Percentiles rank a stretch among this genome's conserved stretches.
Evolutionary conservation across 2,329 filamentous ascomycete species (phyloP).

Genomic region (Scedosporium boydii): DNA sequence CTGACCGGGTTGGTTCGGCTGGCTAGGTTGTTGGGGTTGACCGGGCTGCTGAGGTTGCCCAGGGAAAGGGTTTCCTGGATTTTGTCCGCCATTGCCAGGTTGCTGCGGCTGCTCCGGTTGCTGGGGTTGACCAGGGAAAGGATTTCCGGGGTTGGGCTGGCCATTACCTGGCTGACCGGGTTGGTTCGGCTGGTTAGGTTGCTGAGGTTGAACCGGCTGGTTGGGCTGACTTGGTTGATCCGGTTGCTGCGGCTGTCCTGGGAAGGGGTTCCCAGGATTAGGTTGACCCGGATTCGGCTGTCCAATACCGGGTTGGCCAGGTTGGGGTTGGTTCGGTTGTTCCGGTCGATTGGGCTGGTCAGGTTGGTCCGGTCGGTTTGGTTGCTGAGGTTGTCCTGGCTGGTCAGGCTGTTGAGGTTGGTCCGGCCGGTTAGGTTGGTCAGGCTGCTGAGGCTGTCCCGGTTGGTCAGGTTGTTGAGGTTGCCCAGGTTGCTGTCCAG

Average conservation of each 20-base stretch:
- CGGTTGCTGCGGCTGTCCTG: neutral
- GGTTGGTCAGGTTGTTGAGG: neutral
- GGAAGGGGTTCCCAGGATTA: neutral
- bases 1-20: neutral
- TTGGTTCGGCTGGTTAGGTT: neutral
- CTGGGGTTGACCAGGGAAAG: neutral
- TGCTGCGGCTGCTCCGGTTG: neutral
- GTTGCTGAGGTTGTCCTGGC: too few relatives aligned
- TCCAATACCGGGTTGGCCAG: too few relatives aligned
- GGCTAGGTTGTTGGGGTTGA: neutral
- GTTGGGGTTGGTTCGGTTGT: too few relatives aligned
- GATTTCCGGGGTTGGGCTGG: neutral
- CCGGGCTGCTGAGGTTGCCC: neutral
- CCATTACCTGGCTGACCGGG: neutral
- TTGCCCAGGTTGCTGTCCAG: neutral
- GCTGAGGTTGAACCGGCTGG: neutral
- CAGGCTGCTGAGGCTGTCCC: neutral
- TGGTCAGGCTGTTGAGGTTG: neutral
- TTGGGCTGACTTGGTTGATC: neutral
- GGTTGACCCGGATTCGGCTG: too few relatives aligned
- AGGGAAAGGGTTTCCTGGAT: neutral
- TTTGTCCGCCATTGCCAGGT: neutral
- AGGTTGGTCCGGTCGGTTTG: neutral
- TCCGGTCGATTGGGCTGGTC: neutral
- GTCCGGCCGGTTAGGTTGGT: too few relatives aligned